Percentiles rank a stretch among this genome's conserved stretches.
phyloP scores from a whole-genome alignment of 2,329 filamentous ascomycete species.

The Clarireedia hainanense region DNA sequence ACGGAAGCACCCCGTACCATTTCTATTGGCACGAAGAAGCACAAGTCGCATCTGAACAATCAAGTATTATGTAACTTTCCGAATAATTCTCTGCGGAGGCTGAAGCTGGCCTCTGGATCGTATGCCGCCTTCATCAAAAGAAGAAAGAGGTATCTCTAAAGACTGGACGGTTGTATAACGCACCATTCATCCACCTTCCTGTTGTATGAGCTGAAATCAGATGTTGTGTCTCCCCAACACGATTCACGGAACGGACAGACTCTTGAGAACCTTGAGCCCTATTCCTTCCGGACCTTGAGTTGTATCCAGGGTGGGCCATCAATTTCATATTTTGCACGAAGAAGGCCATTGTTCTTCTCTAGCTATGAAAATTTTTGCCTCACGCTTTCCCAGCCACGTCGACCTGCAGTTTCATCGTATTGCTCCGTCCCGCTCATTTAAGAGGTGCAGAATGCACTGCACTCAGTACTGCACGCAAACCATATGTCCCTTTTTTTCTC shows the following conservation, averaged over 20 bases:
- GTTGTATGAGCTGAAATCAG: not conserved
- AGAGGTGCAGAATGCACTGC: too few species aligned
- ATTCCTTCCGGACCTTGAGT: not conserved
- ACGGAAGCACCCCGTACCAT: too few species aligned
- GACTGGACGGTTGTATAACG: not conserved
- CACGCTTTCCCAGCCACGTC: not conserved
- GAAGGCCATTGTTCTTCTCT: not conserved
- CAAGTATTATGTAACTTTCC: not conserved
- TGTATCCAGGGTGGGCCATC: not conserved
- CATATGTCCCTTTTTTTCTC: not conserved
- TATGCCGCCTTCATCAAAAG: not conserved
- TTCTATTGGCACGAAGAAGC: too few species aligned
- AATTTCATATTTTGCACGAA: not conserved
- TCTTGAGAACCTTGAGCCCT: not conserved
- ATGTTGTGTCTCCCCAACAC: not conserved
- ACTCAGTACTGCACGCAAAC: not conserved
- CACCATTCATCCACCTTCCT: constrained; percentile 4
- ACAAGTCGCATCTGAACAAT: too few species aligned
- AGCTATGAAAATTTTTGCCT: not conserved
- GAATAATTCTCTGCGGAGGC: not conserved
- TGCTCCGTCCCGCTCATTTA: not conserved
- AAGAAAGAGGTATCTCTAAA: not conserved
- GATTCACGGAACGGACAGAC: not conserved
- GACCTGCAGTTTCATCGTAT: not conserved
- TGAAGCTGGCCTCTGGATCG: not conserved